Base-by-base conservation (phyloP, 2,329 filamentous ascomycete genomes). In the Uncinocarpus reesii region DNA sequence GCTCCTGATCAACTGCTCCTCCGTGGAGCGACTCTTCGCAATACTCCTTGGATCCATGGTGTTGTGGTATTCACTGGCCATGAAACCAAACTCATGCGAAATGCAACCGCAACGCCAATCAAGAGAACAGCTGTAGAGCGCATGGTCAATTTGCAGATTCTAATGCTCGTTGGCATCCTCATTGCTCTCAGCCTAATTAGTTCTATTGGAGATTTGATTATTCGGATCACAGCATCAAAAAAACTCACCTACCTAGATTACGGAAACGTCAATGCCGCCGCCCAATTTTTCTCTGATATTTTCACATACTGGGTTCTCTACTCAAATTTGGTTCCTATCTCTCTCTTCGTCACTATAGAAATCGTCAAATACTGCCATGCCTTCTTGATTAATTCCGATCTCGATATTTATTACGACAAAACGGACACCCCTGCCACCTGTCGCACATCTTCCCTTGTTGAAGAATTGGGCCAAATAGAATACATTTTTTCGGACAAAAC, bases 401-500 rank as follows among this genome's bases (percentile, higher is more conserved):
- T 98, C 49, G 92, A 98, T 63, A 98, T 98, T 58, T 98, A 98
- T 69, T 87, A 98, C 64, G 86, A 95, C 59, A 86, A 87, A 63
- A 95, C 83, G 0, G 89, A 98, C 60, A 98, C 90, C 0, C 88
- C 92, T 10, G 89, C 92, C 4, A 94, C 92, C 55, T 98, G 92
- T 67, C 80, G 92, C 58, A 98, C 92, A 0, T 96, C 90, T 1
- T 95, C 89, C 56, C 73, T 98, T 62, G 92, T 98, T 8, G 92
- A 98, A 69, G 93, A 98, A 62, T 71, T 98, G 37, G 92, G 92
- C 48, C 95, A 96, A 77, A 93, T 98, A 37, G 92, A 96, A 62
- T 98, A 93, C 60, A 92, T 98, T 55, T 98, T 98, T 65, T 95
- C 88, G 0, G 90, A 96, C 72, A 96, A 96, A 72, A 96, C 90